Evolutionary conservation across 139 green algal species (phyloP), one percentile per base, ranked within the genome.

Genomic region (Auxenochlorella pyrenoidosa): DNA sequence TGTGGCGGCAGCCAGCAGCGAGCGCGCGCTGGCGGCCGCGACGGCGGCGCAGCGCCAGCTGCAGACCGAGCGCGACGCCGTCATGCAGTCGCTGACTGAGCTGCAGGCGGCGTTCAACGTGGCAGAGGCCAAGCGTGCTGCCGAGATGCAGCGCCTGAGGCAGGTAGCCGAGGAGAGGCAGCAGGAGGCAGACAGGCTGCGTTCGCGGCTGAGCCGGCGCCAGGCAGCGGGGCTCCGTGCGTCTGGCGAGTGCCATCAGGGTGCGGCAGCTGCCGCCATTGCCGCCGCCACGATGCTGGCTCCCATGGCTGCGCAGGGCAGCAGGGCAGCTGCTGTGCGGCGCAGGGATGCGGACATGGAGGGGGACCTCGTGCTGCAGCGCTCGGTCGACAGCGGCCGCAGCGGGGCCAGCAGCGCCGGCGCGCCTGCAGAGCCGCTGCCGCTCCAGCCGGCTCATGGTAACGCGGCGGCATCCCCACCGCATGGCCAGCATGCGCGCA

Each of bases 111-210:
- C 70, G 3, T 76, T 76, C 70, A 76, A 30, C 34, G 36, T 32
- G 30, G 51, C 51, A 22, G 78, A 83, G 51, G 78, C 54, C 51
- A 83, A 71, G 78, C 78, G 78, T 34, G 22, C 34, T n/a, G 51
- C 54, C 3, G 78, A 83, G 78, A 44, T 83, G 38, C 24, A 70
- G 79, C 59, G 79, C 13, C 79, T 85, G 79, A 75, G 34, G 28
- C 79, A 75, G 79, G 58, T 10, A 2, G 78, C 51, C 34, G 78
- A 71, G 51, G n/a, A 60, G 24, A n/a, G 36, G 51, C 51, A 83
- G 78, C 51, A 58, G 15, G 78, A 83, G 54, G 78, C 51, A 26
- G 51, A 83, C 18, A 54, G 34, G 10, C n/a, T 83, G 78, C 78
- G 36, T 5, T 38, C 60, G 0, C 28, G 43, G 80, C 38, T 63